A percentile compares a stretch with the other conserved stretches of the same genome.
Evolutionary conservation across 371 early-diverging fungal species (phyloP).

Genomic region (Zopfochytrium polystomum): DNA sequence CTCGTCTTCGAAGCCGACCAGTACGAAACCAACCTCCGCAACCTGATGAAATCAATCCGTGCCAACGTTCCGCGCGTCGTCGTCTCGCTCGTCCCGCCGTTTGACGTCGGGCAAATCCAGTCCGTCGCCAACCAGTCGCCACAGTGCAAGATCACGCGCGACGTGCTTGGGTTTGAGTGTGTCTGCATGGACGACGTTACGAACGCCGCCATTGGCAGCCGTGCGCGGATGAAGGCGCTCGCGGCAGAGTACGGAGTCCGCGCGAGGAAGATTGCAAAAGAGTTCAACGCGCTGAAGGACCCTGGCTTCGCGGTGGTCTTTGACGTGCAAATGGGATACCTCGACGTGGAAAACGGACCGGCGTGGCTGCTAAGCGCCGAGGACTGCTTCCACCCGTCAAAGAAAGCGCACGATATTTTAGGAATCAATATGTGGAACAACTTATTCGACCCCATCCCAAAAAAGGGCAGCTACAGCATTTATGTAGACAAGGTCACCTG

Average conservation of each 20-base stretch:
- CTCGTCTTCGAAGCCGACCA: constrained; percentile 18
- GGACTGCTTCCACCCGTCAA: constrained; percentile 22
- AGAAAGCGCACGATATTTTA: constrained; percentile 15
- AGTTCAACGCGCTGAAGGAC: constrained; percentile 7
- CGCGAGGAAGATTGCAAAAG: constrained; percentile 4
- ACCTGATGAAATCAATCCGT: constrained; percentile 2
- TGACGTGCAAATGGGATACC: neutral
- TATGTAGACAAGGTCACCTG: neutral
- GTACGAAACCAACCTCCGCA: constrained; percentile 9
- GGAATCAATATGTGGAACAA: constrained; percentile 9
- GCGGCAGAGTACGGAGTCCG: neutral
- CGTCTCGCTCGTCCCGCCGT: constrained; percentile 7
- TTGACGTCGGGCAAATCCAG: constrained; percentile 8
- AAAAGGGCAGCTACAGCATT: neutral
- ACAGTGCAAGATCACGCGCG: constrained; percentile 7
- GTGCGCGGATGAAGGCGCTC: constrained; percentile 7
- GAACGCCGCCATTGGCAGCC: neutral
- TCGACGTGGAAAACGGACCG: neutral
- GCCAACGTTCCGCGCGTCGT: constrained; percentile 1
- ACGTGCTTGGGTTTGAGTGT: constrained; percentile 11
- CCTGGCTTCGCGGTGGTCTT: constrained; percentile 14
- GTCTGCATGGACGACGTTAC: constrained; percentile 1
- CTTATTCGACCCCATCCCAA: neutral
- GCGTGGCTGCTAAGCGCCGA: neutral
- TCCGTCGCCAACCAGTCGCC: neutral